phyloP scores from a whole-genome alignment of 768 basidiomycete genomes.

The Suillus subaureus region DNA sequence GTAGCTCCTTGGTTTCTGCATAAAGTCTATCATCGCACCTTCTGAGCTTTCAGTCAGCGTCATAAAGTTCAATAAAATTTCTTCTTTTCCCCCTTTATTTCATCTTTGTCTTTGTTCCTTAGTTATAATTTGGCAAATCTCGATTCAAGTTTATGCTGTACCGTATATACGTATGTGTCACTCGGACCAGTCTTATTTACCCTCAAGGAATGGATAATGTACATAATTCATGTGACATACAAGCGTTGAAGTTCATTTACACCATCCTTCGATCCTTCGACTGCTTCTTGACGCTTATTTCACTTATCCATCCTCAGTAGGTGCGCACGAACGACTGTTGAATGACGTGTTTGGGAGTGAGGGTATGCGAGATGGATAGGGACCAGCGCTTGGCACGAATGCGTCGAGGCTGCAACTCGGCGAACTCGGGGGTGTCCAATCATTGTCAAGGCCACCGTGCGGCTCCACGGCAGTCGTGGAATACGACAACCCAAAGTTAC shows the following conservation, averaged over 20 bases:
- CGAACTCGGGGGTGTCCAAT: neutral
- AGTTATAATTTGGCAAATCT: slow-evolving; percentile 26
- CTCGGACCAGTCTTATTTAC: slow-evolving; percentile 20
- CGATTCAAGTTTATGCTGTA: slow-evolving; percentile 28
- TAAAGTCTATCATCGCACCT: slow-evolving; percentile 5
- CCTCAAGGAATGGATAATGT: slow-evolving; percentile 32
- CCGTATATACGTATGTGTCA: slow-evolving; percentile 22
- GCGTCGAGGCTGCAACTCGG: neutral
- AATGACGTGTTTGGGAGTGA: neutral
- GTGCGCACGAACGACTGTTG: neutral
- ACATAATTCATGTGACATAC: slow-evolving; percentile 19
- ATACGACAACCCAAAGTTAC: neutral
- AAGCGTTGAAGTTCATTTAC: neutral
- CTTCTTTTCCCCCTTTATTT: slow-evolving; percentile 1
- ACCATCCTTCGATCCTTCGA: neutral
- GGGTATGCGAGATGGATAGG: too few species aligned
- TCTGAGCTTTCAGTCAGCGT: neutral
- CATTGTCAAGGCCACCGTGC: too few species aligned
- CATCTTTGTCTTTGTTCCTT: neutral
- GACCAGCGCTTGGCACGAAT: neutral
- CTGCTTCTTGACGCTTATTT: neutral
- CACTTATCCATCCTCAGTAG: neutral
- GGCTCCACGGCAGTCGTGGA: neutral
- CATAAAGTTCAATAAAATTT: neutral
- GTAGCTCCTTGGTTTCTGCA: slow-evolving; percentile 12